Evolutionary conservation across 495 filamentous ascomycete species (phyloP).

Genomic region (Penicillium subrubescens): DNA sequence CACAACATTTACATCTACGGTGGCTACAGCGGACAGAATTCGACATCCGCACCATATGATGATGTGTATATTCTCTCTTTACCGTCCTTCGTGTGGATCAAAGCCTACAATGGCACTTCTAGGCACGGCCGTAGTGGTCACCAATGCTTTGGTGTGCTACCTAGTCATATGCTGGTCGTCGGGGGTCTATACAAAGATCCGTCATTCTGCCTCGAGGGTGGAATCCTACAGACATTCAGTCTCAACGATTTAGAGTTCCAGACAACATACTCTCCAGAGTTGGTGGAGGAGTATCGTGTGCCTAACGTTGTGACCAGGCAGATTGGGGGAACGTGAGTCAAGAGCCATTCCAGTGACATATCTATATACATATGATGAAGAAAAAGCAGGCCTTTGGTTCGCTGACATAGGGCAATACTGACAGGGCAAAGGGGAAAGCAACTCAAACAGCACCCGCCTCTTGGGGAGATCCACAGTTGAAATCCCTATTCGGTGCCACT

Average conservation of each 20-base stretch:
- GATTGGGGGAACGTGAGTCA: slow-evolving; percentile 8
- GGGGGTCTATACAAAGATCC: slow-evolving; percentile 49
- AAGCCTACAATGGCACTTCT: slow-evolving; percentile 46
- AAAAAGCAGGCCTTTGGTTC: no score
- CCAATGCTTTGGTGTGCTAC: slow-evolving; percentile 64
- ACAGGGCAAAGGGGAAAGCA: no score
- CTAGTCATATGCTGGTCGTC: slow-evolving; percentile 69
- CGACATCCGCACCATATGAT: slow-evolving; percentile 45
- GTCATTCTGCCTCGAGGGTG: slow-evolving; percentile 50
- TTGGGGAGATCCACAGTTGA: no score
- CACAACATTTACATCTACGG: slow-evolving; percentile 76
- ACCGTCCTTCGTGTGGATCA: slow-evolving; percentile 72
- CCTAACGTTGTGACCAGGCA: slow-evolving; percentile 32
- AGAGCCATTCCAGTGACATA: no score
- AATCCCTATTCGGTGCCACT: no score
- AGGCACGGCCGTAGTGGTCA: slow-evolving; percentile 59
- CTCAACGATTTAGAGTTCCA: slow-evolving; percentile 60
- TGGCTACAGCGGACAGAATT: slow-evolving; percentile 58
- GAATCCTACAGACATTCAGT: slow-evolving; percentile 62
- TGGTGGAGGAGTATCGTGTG: slow-evolving; percentile 60
- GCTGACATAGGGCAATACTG: no score
- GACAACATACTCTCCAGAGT: slow-evolving; percentile 1
- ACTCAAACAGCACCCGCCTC: no score
- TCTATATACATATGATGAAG: no score
- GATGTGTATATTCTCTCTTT: slow-evolving; percentile 73